A percentile compares a stretch with the other conserved stretches of the same genome.
phyloP scores from a whole-genome alignment of 306 rosid genomes.

The Pyrus communis region DNA sequence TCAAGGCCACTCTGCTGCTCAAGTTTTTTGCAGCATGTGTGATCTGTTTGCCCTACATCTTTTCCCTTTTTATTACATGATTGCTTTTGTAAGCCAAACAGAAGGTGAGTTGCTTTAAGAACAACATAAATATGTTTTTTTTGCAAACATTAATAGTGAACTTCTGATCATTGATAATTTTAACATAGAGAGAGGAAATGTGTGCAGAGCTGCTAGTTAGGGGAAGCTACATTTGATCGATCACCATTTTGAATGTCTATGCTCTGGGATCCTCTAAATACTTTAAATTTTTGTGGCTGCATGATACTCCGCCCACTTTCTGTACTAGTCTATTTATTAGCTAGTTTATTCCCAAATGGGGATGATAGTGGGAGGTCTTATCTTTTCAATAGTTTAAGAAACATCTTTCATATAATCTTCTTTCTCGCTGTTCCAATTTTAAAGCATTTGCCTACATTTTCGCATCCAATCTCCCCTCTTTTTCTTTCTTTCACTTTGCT shows the following conservation, averaged over 20 bases:
- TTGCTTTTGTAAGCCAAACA: not conserved
- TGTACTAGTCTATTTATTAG: not conserved
- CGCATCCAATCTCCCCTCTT: not conserved
- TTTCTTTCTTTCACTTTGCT: not conserved
- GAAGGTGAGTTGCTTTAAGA: not conserved
- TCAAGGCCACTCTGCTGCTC: slow-evolving; percentile 19
- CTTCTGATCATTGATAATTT: not conserved
- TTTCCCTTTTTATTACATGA: not conserved
- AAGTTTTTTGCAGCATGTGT: slow-evolving; percentile 20
- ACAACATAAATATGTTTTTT: not conserved
- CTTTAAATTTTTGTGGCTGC: not conserved
- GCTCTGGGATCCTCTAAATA: not conserved
- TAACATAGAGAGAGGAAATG: not conserved
- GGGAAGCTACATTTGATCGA: not conserved
- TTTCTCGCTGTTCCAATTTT: not conserved
- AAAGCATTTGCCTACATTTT: not conserved
- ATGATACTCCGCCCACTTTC: not conserved
- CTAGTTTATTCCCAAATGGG: not conserved
- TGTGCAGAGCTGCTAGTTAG: not conserved
- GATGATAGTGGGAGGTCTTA: not conserved
- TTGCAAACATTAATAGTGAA: not conserved
- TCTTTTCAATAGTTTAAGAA: not conserved
- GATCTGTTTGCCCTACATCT: slow-evolving; percentile 27
- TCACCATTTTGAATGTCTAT: not conserved
- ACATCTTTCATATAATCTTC: not conserved